Evolutionary conservation across 176 grass and related monocot genomes (phyloP).

Genomic region (Oryza australiensis): DNA sequence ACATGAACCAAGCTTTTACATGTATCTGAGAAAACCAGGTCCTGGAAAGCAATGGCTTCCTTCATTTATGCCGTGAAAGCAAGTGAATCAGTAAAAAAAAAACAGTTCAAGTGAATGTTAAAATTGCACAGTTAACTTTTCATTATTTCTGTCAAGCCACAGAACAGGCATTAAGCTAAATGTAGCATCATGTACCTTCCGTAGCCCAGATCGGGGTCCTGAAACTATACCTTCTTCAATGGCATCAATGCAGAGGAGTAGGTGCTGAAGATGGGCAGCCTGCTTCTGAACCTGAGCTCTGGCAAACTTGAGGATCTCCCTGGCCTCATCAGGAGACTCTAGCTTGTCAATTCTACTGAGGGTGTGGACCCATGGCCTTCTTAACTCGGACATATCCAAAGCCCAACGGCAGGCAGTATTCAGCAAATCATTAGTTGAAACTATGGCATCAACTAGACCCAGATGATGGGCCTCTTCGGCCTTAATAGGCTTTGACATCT

Average conservation of each 20-base stretch:
- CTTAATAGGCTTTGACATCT: constrained; percentile 89
- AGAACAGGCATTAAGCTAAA: not conserved
- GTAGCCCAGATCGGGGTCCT: no score
- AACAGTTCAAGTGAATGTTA: constrained; percentile 23
- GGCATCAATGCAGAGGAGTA: constrained; percentile 48
- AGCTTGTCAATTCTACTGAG: constrained; percentile 87
- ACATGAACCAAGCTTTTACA: constrained; percentile 91
- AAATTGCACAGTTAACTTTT: not conserved
- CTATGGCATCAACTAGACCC: constrained; percentile 79
- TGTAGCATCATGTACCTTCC: constrained; percentile 31
- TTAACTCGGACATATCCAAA: constrained; percentile 80
- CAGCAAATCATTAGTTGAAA: constrained; percentile 78
- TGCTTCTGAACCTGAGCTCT: constrained; percentile 79
- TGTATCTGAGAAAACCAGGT: constrained; percentile 78
- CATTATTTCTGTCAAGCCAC: not conserved
- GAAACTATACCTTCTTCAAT: no score
- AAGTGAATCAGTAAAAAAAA: not conserved
- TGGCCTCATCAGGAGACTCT: constrained; percentile 74
- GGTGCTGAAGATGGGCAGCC: constrained; percentile 73
- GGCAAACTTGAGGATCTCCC: constrained; percentile 84
- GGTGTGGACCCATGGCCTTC: constrained; percentile 75
- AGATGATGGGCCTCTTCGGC: constrained; percentile 68
- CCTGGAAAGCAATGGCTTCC: constrained; percentile 75
- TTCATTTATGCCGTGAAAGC: constrained; percentile 34
- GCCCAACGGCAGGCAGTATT: constrained; percentile 67